A percentile compares a stretch with the other conserved stretches of the same genome.
Conservation (phyloP, 2,329 filamentous ascomycete genomes). For the Colletotrichum tropicicola region DNA sequence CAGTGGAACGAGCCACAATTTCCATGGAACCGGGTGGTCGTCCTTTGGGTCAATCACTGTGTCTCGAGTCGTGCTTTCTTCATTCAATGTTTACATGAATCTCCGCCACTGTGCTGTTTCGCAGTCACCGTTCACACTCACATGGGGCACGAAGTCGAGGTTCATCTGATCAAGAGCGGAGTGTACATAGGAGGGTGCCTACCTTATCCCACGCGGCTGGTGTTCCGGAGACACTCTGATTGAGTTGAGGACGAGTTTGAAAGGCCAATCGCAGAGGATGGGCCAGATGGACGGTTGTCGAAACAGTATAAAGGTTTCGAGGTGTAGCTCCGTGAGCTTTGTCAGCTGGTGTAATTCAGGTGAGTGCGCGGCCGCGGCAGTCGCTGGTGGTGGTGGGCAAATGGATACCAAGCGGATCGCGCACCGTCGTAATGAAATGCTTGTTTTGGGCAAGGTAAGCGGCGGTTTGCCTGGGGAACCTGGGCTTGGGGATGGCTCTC, state of each 20-base stretch:
- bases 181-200: too few species aligned
- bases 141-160: neutral
- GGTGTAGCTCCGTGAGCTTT: too few species aligned
- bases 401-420: too few species aligned
- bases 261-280: neutral
- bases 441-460: slow-evolving; percentile 1
- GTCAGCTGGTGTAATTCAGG: too few species aligned
- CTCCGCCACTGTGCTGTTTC: neutral
- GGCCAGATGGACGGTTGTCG: neutral
- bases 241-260: too few species aligned
- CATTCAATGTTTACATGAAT: neutral
- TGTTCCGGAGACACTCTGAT: too few species aligned
- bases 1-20: neutral
- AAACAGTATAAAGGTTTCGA: neutral
- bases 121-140: neutral
- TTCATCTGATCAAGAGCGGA: neutral
- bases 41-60: neutral
- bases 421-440: neutral
- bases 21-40: neutral
- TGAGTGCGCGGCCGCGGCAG: too few species aligned
- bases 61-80: neutral
- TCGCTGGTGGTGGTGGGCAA: too few species aligned
- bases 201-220: neutral
- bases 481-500: too few species aligned
- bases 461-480: neutral